Conservation (phyloP, 352 stramenopile genomes). For the Thalassiosira ordinaria region DNA sequence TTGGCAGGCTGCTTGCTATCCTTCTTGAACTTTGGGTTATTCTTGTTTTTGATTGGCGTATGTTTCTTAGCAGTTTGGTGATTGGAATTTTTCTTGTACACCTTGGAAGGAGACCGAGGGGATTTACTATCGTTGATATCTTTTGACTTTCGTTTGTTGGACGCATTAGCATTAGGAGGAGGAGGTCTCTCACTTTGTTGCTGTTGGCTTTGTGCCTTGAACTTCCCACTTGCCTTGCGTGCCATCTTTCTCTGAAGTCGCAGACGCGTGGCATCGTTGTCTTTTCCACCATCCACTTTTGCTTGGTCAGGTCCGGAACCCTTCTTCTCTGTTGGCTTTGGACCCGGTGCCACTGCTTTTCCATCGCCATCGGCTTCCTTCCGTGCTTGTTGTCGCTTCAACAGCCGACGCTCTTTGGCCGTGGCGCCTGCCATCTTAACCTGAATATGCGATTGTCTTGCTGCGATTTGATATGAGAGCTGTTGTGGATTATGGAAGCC, state of each 20-base stretch:
- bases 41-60: conserved; percentile 12
- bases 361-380: neutral
- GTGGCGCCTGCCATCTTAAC: conserved; percentile 75
- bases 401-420: conserved; percentile 69
- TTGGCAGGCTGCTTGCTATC: conserved; percentile 8
- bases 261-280: neutral
- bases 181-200: conserved; percentile 3
- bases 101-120: neutral
- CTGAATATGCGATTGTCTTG: too few relatives aligned
- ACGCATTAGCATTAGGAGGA: neutral
- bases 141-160: conserved; percentile 17
- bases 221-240: conserved; percentile 45
- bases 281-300: conserved; percentile 9
- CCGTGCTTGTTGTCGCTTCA: conserved; percentile 56
- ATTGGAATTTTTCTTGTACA: neutral
- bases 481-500: too few relatives aligned
- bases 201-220: conserved; percentile 29
- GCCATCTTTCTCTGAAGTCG: conserved; percentile 42
- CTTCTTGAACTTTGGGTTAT: conserved; percentile 16
- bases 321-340: conserved; percentile 16
- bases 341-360: neutral
- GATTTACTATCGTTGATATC: neutral
- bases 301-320: neutral
- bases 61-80: neutral
- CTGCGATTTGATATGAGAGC: too few relatives aligned